Evolutionary conservation across 202 grass and related monocot species (phyloP), one percentile per base, ranked within the genome.

Genomic region (Setaria italica): DNA sequence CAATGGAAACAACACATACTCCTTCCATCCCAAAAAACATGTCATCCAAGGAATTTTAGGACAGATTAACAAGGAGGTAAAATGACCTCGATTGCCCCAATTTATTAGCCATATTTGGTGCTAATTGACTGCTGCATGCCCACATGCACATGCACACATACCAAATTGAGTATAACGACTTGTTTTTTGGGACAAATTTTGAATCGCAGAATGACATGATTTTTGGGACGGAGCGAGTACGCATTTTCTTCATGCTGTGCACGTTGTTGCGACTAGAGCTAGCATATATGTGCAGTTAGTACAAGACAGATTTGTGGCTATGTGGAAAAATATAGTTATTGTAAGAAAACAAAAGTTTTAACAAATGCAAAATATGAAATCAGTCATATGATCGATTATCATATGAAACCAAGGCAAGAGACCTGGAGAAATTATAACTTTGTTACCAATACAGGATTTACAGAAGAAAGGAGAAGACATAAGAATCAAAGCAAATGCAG

Each of bases 371-470:
- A 79, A 67, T 12, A 73, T 25, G 11, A 74, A 14, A 58, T 11
- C 35, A 62, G 53, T 67, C 66, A 75, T 65, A 55, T 46, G 15
- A 63, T 6, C 29, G 4, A 77, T 65, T 67, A 60, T 7, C 25
- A 58, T 77, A 47, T 71, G 54, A 60, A 79, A 78, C n/a, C 42
- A 76, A 74, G 29, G 49, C 9, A 87, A 74, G 13, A 87, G 41
- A 41, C 20, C 53, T 53, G 33, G 20, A 56, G 30, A 67, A 80
- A 55, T 16, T 55, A 20, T 67, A 21, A 50, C 17, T 64, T 50
- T 46, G 49, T 47, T 9, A 78, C 43, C 11, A 66, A 30, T 68
- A 25, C 33, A 56, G 8, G 35, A 82, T 58, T 58, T 25, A 75
- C 4, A 51, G 30, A 13, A 34, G 67, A 77, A 58, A 45, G 68